phyloP scores from a whole-genome alignment of 1,284 basidiomycete genomes.

The Trichosporon coremiiforme region DNA sequence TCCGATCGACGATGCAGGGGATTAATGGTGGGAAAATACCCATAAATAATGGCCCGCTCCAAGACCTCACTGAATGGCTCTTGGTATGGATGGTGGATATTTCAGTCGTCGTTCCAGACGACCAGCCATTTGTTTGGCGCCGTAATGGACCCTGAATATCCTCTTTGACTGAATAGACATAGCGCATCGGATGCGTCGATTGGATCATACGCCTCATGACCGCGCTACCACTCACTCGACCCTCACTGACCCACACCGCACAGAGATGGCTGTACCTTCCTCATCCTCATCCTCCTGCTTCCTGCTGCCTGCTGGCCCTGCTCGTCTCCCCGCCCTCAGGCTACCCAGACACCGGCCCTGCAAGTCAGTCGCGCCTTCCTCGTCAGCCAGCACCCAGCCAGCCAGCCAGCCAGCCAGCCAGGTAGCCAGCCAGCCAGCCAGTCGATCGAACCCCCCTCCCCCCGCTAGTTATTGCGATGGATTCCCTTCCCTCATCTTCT shows the following conservation, averaged over 20 bases:
- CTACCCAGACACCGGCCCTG: too few species aligned
- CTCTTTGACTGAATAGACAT: slow-evolving; percentile 13
- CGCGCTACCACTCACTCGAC: neutral
- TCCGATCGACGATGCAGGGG: neutral
- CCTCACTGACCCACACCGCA: neutral
- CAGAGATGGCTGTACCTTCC: slow-evolving; percentile 7
- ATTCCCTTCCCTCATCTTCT: neutral
- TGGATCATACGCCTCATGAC: slow-evolving; percentile 3
- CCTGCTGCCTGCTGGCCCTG: neutral
- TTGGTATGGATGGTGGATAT: neutral
- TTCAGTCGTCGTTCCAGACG: neutral
- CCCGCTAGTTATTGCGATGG: slow-evolving; percentile 2
- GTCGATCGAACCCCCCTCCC: too few species aligned
- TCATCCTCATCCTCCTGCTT: neutral
- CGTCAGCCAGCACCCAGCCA: neutral
- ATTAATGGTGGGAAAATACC: neutral
- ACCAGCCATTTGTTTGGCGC: slow-evolving; percentile 19
- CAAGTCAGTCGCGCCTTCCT: neutral
- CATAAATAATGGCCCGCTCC: neutral
- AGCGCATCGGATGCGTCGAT: neutral
- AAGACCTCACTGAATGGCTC: neutral
- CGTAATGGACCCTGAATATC: slow-evolving; percentile 2
- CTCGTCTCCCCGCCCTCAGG: neutral
- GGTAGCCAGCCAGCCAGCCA: too few species aligned
- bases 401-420: too few species aligned